Conservation (phyloP, 305 asterid genomes). For the Plantago lanceolata region DNA sequence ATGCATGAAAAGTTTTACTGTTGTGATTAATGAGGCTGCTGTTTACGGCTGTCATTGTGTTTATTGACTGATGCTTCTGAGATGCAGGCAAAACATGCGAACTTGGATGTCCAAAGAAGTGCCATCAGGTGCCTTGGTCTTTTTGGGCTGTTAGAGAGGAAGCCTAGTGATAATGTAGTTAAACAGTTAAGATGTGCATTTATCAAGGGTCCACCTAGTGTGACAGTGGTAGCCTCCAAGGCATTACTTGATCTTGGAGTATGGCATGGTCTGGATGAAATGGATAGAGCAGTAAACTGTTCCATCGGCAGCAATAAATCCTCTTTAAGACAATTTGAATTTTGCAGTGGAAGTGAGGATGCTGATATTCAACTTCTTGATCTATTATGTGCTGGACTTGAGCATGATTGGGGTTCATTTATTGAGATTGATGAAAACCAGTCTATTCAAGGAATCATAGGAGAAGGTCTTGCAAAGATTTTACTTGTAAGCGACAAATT, state of each 20-base stretch:
- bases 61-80: conserved; percentile 15
- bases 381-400: conserved; percentile 61
- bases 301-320: conserved; percentile 39
- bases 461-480: conserved; percentile 91
- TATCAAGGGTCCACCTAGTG: conserved; percentile 49
- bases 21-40: background rate
- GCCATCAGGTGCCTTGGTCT: conserved; percentile 89
- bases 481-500: conserved; percentile 71
- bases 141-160: conserved; percentile 73
- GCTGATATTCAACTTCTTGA: conserved; percentile 60
- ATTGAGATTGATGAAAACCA: conserved; percentile 58
- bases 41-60: conserved; percentile 3
- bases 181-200: conserved; percentile 70
- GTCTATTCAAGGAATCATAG: conserved; percentile 60
- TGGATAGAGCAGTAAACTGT: conserved; percentile 69
- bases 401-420: conserved; percentile 45
- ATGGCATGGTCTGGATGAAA: conserved; percentile 87
- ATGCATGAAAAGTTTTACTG: background rate
- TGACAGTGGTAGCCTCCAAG: conserved; percentile 66
- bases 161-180: conserved; percentile 58
- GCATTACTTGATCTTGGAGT: conserved; percentile 88
- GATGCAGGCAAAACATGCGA: conserved; percentile 78
- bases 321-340: conserved; percentile 33
- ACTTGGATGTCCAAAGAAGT: conserved; percentile 87
- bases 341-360: conserved; percentile 47